Evolutionary conservation across 106 monocot genomes (phyloP), one percentile per base, ranked within the genome.

Genomic region (Agapanthus africanus): DNA sequence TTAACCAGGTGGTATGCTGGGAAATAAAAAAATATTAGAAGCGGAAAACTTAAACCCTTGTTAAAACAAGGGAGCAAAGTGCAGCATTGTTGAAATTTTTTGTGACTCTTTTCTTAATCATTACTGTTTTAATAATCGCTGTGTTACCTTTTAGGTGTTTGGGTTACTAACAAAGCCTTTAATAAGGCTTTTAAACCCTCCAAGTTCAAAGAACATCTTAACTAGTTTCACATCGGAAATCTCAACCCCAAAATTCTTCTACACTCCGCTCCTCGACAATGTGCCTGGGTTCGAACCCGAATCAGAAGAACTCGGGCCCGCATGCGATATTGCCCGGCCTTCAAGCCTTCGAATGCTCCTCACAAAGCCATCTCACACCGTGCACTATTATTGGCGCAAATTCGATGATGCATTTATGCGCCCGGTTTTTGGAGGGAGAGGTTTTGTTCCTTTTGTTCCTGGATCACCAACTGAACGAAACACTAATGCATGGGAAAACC

Each of bases 81-180:
- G n/a, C n/a, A n/a, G n/a, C n/a, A n/a, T n/a, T n/a, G n/a, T n/a
- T n/a, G n/a, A n/a, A n/a, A n/a, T n/a, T n/a, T n/a, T n/a, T n/a
- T n/a, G n/a, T n/a, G n/a, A n/a, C n/a, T n/a, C n/a, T n/a, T n/a
- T n/a, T n/a, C n/a, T n/a, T n/a, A n/a, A n/a, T n/a, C n/a, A n/a
- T n/a, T n/a, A n/a, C n/a, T n/a, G n/a, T n/a, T n/a, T n/a, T n/a
- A n/a, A n/a, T n/a, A n/a, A n/a, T n/a, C n/a, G n/a, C n/a, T n/a
- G n/a, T n/a, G n/a, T n/a, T n/a, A n/a, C n/a, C n/a, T n/a, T 26
- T 74, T 67, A 97, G 95, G 91, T 97, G 37, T 91, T 97, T 67
- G 95, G 95, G 6, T 37, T 89, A 69, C 75, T 97, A 73, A 97
- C 95, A 23, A 88, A 97, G 41, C 95, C 95, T 14, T 49, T 97